Conservation (phyloP, 148 eudicot genomes). For the Tetragonia tetragonoides region DNA sequence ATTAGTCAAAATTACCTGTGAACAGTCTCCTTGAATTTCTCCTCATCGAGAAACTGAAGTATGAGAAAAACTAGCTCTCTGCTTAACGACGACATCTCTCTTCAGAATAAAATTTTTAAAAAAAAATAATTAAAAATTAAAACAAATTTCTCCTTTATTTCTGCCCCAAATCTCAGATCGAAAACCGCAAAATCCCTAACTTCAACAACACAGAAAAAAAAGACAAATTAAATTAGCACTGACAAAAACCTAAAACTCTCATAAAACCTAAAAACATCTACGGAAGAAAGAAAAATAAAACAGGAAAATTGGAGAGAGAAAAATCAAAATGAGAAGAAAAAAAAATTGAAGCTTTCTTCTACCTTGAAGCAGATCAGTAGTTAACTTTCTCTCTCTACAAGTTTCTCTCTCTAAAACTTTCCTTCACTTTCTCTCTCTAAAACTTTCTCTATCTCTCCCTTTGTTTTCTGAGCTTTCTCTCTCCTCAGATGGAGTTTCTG, state of each 20-base stretch:
- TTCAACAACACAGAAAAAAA: not conserved
- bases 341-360: not conserved
- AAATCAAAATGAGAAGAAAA: not conserved
- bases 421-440: constrained; percentile 16
- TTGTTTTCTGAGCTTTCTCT: constrained; percentile 26
- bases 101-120: not conserved
- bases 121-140: not conserved
- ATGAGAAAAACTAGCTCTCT: constrained; percentile 88
- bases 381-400: not conserved
- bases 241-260: not conserved
- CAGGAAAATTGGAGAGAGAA: not conserved
- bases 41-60: constrained; percentile 96
- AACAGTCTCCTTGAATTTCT: constrained; percentile 82
- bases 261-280: not conserved
- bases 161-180: constrained; percentile 37
- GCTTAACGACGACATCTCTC: constrained; percentile 74
- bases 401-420: constrained; percentile 20
- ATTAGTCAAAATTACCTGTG: constrained; percentile 50
- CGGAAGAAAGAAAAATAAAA: not conserved
- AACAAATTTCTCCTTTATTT: not conserved
- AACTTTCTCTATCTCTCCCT: too few relatives aligned
- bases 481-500: constrained; percentile 29
- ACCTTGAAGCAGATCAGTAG: constrained; percentile 34
- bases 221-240: not conserved
- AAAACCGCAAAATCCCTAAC: constrained; percentile 31